A percentile compares a stretch with the other conserved stretches of the same genome.
Evolutionary conservation across 2,329 filamentous ascomycete genomes (phyloP).

Genomic region (Ophiostoma novo-ulmi): DNA sequence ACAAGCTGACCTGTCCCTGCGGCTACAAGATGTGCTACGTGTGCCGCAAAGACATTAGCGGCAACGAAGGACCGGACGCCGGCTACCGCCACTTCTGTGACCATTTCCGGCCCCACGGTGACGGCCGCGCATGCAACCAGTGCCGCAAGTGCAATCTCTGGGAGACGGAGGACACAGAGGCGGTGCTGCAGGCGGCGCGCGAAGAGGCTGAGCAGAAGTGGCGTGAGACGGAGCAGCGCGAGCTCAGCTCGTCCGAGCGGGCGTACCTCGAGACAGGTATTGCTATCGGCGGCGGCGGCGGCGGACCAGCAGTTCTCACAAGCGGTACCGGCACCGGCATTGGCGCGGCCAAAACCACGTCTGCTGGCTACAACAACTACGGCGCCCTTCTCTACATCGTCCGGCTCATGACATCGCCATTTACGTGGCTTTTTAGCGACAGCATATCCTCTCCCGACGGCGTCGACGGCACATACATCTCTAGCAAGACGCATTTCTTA

Average conservation of each 20-base stretch:
- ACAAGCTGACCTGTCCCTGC: constrained; percentile 92
- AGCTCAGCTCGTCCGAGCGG: constrained; percentile 51
- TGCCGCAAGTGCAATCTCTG: constrained; percentile 78
- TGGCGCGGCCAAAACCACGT: not conserved
- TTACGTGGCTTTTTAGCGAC: not conserved
- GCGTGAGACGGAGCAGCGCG: constrained; percentile 59
- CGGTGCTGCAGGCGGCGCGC: constrained; percentile 62
- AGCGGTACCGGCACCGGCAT: not conserved
- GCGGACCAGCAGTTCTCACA: not conserved
- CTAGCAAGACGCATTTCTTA: constrained; percentile 31
- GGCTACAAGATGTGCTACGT: constrained; percentile 98
- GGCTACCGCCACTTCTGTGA: constrained; percentile 95
- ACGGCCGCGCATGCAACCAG: constrained; percentile 64
- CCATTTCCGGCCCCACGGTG: constrained; percentile 80
- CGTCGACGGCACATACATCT: not conserved
- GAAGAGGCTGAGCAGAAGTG: constrained; percentile 67
- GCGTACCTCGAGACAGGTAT: constrained; percentile 54
- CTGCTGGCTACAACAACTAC: not conserved
- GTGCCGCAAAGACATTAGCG: constrained; percentile 69
- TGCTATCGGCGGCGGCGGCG: constrained; percentile 29
- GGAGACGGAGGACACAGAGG: constrained; percentile 68
- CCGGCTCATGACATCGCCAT: not conserved
- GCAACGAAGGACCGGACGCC: constrained; percentile 45
- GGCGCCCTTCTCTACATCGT: not conserved
- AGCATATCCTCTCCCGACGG: not conserved